These are phyloP conservation scores for Friedmanniomyces endolithicus DNA, from an alignment of 495 filamentous ascomycete species.

Conservation along the genomic window DNA sequence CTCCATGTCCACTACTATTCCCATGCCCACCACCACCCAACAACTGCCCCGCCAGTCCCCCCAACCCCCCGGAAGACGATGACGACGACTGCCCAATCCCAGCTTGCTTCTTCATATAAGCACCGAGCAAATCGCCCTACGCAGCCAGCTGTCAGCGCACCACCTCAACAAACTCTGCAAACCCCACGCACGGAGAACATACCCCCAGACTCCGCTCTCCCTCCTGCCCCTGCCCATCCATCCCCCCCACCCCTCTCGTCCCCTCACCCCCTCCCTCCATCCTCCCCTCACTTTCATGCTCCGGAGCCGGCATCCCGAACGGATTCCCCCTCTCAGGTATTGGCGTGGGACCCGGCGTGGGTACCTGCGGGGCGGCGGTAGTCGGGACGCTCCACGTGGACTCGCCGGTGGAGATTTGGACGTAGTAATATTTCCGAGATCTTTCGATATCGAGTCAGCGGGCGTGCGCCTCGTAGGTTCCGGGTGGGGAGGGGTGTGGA, in stretches of 20 bases:
- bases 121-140: constrained; percentile 30
- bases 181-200: constrained; percentile 4
- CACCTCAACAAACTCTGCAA: neutral
- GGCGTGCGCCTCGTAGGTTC: too few relatives aligned
- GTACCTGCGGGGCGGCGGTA: constrained; percentile 23
- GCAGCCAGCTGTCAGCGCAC: neutral
- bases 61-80: constrained; percentile 24
- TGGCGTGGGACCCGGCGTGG: constrained; percentile 26
- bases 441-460: constrained; percentile 2
- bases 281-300: too few relatives aligned
- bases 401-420: constrained; percentile 32
- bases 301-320: constrained; percentile 16
- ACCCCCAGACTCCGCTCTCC: constrained; percentile 28
- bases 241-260: constrained; percentile 24
- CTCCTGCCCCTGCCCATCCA: constrained; percentile 20
- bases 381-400: constrained; percentile 33
- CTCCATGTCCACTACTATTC: constrained; percentile 4
- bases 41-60: constrained; percentile 27
- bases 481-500: too few relatives aligned
- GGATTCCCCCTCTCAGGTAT: constrained; percentile 25
- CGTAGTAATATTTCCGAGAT: constrained; percentile 28
- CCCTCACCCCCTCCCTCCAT: constrained; percentile 17
- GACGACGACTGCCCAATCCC: constrained; percentile 11
- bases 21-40: constrained; percentile 28
- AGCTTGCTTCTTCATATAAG: constrained; percentile 20